These are phyloP conservation scores for Chimonanthus salicifolius DNA, from an alignment of 164 flowering plant genomes.

Conservation along the genomic window DNA sequence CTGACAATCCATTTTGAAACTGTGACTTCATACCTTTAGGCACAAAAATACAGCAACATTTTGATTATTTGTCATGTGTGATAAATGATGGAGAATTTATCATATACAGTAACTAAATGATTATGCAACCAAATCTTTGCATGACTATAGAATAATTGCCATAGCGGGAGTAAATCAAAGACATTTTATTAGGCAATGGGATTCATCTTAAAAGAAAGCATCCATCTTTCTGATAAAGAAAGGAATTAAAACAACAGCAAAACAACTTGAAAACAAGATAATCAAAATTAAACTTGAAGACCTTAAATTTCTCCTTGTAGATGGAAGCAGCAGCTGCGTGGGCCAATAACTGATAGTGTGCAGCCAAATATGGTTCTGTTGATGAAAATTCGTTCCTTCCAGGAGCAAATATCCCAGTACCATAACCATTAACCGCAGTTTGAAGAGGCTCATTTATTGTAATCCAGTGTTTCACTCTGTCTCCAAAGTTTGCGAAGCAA, in stretches of 20 bases:
- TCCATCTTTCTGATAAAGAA: not conserved
- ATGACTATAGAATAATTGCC: not conserved
- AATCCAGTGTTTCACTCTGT: conserved; percentile 88
- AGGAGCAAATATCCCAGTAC: conserved; percentile 74
- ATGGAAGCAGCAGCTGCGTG: conserved; percentile 78
- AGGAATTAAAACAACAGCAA: not conserved
- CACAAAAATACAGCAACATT: not conserved
- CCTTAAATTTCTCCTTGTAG: conserved; percentile 71
- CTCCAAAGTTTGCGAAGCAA: conserved; percentile 85
- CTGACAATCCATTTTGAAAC: not conserved
- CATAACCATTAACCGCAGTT: conserved; percentile 74
- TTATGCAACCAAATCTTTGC: not conserved
- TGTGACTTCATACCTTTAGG: not conserved
- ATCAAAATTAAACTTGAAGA: conserved; percentile 11
- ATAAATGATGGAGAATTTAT: not conserved
- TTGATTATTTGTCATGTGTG: not conserved
- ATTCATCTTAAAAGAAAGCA: not conserved
- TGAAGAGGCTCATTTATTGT: conserved; percentile 91
- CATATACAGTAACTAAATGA: not conserved
- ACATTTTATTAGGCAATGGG: not conserved
- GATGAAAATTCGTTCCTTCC: conserved; percentile 60
- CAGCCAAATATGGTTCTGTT: conserved; percentile 70
- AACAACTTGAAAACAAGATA: not conserved
- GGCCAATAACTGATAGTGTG: conserved; percentile 83
- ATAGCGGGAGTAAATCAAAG: not conserved